Evolutionary conservation across 768 basidiomycete species (phyloP).

Genomic region (Brasilioporus rufonigricans): DNA sequence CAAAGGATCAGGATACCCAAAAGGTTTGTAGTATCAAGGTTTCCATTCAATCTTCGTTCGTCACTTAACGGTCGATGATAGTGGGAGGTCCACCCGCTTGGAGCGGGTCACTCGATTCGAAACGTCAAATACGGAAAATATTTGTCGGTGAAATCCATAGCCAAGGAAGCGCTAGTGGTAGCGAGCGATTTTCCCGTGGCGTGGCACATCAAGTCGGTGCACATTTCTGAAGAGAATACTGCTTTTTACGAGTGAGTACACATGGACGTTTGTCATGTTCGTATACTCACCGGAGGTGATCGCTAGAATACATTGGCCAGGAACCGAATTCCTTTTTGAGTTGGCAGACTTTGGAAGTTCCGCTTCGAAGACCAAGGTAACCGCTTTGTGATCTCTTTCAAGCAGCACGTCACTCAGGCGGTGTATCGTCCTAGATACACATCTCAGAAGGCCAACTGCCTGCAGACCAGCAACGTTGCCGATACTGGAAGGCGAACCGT

Average conservation of each 20-base stretch:
- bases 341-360: slow-evolving; percentile 25
- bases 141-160: slow-evolving; percentile 23
- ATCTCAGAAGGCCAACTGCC: slow-evolving; percentile 24
- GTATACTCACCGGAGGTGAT: not conserved
- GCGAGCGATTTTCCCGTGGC: slow-evolving; percentile 29
- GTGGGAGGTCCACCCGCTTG: slow-evolving; percentile 31
- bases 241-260: slow-evolving; percentile 27
- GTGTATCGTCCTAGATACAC: slow-evolving; percentile 13
- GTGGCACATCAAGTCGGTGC: slow-evolving; percentile 28
- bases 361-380: slow-evolving; percentile 30
- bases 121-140: slow-evolving; percentile 33
- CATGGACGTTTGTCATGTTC: not conserved
- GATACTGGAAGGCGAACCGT: slow-evolving; percentile 31
- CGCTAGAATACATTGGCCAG: slow-evolving; percentile 30
- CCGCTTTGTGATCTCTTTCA: not conserved
- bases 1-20: slow-evolving; percentile 27
- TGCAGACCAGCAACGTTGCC: slow-evolving; percentile 25
- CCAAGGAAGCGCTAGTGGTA: slow-evolving; percentile 23
- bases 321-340: slow-evolving; percentile 27
- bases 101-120: slow-evolving; percentile 30
- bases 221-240: slow-evolving; percentile 25
- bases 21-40: slow-evolving; percentile 16
- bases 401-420: not conserved
- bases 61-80: slow-evolving; percentile 4
- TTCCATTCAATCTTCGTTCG: not conserved